phyloP scores from a whole-genome alignment of 2,329 filamentous ascomycete species.

The Calonectria hawksworthii region DNA sequence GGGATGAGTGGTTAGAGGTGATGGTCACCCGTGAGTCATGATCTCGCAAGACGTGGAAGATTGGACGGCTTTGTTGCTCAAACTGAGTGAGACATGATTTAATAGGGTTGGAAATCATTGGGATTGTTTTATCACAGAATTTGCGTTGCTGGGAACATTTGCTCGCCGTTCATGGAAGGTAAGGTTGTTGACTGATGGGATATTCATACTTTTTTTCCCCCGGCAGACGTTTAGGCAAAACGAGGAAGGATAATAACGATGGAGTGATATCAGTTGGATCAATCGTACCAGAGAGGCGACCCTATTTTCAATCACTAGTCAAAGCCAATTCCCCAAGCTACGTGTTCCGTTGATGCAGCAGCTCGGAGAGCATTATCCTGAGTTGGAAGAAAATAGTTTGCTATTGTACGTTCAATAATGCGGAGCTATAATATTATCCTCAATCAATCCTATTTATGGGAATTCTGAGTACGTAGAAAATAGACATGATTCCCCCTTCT shows the following conservation, averaged over 20 bases:
- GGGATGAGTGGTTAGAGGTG: background rate
- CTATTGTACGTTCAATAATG: background rate
- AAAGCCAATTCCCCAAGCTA: background rate
- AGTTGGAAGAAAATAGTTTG: background rate
- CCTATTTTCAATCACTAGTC: background rate
- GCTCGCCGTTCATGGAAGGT: background rate
- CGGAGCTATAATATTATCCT: background rate
- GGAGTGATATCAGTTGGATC: no score
- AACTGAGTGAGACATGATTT: accelerated
- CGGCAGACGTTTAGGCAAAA: no score
- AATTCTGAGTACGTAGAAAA: no score
- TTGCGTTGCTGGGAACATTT: no score
- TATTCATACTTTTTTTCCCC: no score
- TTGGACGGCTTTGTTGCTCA: background rate
- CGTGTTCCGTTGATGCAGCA: background rate
- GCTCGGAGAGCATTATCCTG: background rate
- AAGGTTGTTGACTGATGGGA: no score
- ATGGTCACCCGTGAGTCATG: background rate
- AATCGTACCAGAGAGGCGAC: no score
- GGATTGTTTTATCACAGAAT: background rate
- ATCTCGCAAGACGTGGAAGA: background rate
- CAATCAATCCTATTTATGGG: background rate
- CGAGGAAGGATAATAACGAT: no score
- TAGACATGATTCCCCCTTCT: background rate
- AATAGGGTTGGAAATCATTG: background rate